Base-by-base conservation (phyloP, 768 basidiomycete species). In the Leccinum fibrillosum region DNA sequence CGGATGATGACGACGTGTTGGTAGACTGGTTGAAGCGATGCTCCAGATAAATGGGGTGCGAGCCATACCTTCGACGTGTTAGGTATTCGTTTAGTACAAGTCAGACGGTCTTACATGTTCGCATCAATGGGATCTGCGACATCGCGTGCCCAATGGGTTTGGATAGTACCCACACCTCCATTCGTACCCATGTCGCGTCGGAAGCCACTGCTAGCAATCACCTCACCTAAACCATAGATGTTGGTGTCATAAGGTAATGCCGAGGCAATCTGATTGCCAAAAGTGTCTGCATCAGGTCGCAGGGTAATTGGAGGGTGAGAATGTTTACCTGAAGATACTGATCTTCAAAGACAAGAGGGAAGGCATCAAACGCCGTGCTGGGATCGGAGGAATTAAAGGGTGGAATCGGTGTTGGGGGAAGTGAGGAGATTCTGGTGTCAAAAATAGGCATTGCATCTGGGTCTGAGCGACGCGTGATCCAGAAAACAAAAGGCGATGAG, bases 211-310 rank as follows among this genome's bases (percentile, higher is more conserved):
- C 82, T 83, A 2, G 87, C 79, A 13, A 89, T 75, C 2, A 85
- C 82, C 68, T 94, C 89, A 1, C 90, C 89, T 34, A 92, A 72
- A 3, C 91, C 91, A 61, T 91, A 92, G 49, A 92, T 80, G 62
- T 92, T 91, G 3, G 89, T 80, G 37, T 79, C 76, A 7, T 79
- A 68, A 0, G 90, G 88, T 2, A 92, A 74, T 0, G 86, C 80
- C 3, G 88, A 88, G 1, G 88, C 75, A 21, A 92, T 62, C 85
- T 86, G 57, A 3, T 17, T 53, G 42, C 42, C 42, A 44, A 1
- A 45, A 2, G 23, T 13, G 8, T n/a, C 28, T 32, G 9, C 25
- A 34, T 52, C 13, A 50, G 13, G 35, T 5, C 39, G 11, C n/a
- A 37, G 32, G 5, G n/a, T 34, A 47, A 37, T 15, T 26, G 21